Base-by-base conservation (phyloP, 208 protist genomes). In the Pavlovales sp. region DNA sequence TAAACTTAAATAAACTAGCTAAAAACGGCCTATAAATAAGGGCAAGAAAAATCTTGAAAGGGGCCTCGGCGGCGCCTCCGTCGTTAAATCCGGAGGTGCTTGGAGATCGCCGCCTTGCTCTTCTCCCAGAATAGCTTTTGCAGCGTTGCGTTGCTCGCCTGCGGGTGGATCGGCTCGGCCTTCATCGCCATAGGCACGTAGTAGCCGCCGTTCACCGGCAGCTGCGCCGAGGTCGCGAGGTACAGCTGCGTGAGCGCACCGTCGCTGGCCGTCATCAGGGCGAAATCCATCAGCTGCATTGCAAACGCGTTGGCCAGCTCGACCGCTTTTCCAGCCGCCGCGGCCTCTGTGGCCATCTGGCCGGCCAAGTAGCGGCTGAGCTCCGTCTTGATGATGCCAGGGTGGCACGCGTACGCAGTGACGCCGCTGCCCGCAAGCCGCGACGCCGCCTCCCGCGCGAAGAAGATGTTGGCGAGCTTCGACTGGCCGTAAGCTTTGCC, bases 391-490 rank as follows among this genome's bases (percentile, higher is more conserved):
- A 71, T 71, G 57, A 71, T 71, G 57, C 57, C 57, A 10, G 57
- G 57, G 26, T 71, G 57, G 57, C 57, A 71, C 14, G 14, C 7
- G 1, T 32, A 8, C 1, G 57, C 57, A 7, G 44, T 20, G 44
- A 57, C 44, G 44, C 44, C 57, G 57, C 57, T 10, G 22, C 22
- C 26, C 14, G 18, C 57, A 4, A n/a, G 1, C 22, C 7, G 57
- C 57, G 18, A 2, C 30, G 11, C 41, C 0, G 88, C 66, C 81
- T 90, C 88, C 2, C 34, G 38, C 28, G 88, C 84, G 44, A 90
- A 90, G 40, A 85, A 36, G 5, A 88, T 47, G 84, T 90, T 86
- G 57, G 80, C 79, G 26, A 88, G 47, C 75, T 90, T 90, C 8
- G 80, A 30, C 81, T 90, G 88, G 28, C 46, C 42, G 79, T 90